phyloP scores from a whole-genome alignment of 305 asterid species.

The Fraxinus paxiana region DNA sequence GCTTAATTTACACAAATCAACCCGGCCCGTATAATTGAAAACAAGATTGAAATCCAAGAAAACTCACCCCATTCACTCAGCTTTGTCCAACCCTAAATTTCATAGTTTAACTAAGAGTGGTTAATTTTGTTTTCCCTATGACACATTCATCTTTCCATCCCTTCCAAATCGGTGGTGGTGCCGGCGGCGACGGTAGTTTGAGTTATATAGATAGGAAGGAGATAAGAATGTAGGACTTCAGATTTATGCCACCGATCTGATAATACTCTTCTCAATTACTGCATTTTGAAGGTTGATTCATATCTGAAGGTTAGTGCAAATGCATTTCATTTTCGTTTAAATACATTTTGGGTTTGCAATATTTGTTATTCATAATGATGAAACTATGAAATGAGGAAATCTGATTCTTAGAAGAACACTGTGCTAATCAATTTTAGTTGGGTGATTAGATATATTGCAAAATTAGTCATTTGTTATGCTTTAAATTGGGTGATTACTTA shows the following conservation, averaged over 20 bases:
- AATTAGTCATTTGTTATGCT: neutral
- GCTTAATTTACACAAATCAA: no score
- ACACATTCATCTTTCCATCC: neutral
- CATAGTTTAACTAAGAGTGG: neutral
- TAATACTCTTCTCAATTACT: constrained; percentile 20
- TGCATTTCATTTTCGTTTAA: neutral
- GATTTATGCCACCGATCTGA: constrained; percentile 27
- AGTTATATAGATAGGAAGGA: neutral
- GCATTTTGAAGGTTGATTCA: constrained; percentile 10
- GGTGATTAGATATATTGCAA: neutral
- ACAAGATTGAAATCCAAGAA: no score
- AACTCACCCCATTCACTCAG: no score
- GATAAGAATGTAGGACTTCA: constrained; percentile 12
- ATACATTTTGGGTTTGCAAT: neutral
- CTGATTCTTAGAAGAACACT: neutral
- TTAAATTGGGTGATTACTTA: neutral
- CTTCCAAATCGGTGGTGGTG: neutral
- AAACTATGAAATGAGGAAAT: neutral
- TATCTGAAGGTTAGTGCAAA: neutral
- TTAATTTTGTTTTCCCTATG: neutral
- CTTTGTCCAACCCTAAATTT: no score
- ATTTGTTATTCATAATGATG: neutral
- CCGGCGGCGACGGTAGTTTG: constrained; percentile 8
- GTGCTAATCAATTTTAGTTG: neutral
- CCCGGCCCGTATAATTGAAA: no score